Evolutionary conservation across 306 rosid species (phyloP), one percentile per base, ranked within the genome.

Genomic region (Abrus pulchellus): DNA sequence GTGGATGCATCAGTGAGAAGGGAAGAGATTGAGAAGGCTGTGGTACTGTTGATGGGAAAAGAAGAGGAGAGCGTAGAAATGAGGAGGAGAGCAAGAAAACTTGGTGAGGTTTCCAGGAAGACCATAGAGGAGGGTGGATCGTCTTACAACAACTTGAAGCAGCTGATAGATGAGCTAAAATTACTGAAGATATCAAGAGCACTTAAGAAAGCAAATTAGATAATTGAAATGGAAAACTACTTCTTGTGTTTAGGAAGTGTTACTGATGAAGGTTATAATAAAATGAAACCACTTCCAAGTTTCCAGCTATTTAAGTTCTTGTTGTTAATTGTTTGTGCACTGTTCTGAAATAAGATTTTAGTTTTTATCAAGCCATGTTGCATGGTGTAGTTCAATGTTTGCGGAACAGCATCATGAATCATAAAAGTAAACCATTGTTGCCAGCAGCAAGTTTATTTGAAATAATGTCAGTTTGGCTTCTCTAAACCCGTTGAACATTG

Each of bases 11-110:
- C 32, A 27, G 68, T 80, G 50, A 44, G 3, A 48, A 81, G 76
- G 47, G 85, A 75, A 5, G 76, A 74, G 38, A 67, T 81, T 2
- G 2, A 5, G 7, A 81, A 81, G 28, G 76, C 76, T 45, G 85
- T 47, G 13, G 64, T 8, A 14, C 3, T 55, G 40, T 56, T 81
- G 70, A 81, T 74, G 81, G 85, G 76, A 65, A 55, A 32, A 5
- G 9, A 33, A 10, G 75, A 72, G 47, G 57, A 47, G 57, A 45
- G 59, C 59, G 48, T 0, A 47, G 74, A 69, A 48, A 69, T 69
- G 43, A 69, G 57, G 29, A 69, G 1, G 43, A 69, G 28, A 54
- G 77, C 66, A 72, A 60, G 60, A 32, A 30, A 36, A 14, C 34
- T 60, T 52, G 14, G 76, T 52, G 76, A 71, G 33, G 50, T 63